A percentile compares a stretch with the other conserved stretches of the same genome.
Conservation (phyloP, 805 yeast species). For the Kazachstania bromeliacearum region DNA sequence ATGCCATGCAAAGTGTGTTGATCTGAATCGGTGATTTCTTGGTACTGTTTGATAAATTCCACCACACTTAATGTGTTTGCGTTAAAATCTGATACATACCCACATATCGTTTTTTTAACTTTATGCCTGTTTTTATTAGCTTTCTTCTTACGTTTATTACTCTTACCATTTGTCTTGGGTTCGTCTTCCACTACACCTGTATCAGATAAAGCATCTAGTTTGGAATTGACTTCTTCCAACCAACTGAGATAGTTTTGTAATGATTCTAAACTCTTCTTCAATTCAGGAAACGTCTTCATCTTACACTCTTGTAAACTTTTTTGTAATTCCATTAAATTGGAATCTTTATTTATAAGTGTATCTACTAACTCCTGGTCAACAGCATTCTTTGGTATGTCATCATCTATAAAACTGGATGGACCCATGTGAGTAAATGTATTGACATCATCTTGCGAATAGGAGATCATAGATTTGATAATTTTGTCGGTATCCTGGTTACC, state of each 20-base stretch:
- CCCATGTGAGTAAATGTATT: conserved; percentile 18
- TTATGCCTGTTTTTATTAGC: conserved; percentile 11
- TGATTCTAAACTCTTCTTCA: conserved; percentile 7
- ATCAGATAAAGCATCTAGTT: conserved; percentile 1
- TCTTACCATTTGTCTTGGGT: background rate
- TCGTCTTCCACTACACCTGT: background rate
- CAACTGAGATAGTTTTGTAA: conserved; percentile 27
- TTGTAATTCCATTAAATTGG: conserved; percentile 11
- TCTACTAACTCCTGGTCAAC: conserved; percentile 12
- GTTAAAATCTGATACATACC: conserved; percentile 13
- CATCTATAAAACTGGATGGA: conserved; percentile 10
- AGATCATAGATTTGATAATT: conserved; percentile 12
- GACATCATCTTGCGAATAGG: conserved; percentile 3
- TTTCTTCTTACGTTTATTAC: conserved; percentile 5
- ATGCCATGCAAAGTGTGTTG: conserved; percentile 11
- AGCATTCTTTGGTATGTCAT: conserved; percentile 8
- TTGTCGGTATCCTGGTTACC: conserved; percentile 4
- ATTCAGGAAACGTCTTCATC: conserved; percentile 10
- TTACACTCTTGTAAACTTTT: conserved; percentile 8
- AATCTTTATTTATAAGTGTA: conserved; percentile 13
- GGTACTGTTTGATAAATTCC: conserved; percentile 12
- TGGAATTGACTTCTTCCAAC: conserved; percentile 13
- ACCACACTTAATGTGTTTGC: conserved; percentile 12
- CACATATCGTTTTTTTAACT: conserved; percentile 21
- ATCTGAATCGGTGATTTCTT: background rate